These are phyloP conservation scores for Malus orientalis DNA, from an alignment of 306 rosid species.

Conservation along the genomic window DNA sequence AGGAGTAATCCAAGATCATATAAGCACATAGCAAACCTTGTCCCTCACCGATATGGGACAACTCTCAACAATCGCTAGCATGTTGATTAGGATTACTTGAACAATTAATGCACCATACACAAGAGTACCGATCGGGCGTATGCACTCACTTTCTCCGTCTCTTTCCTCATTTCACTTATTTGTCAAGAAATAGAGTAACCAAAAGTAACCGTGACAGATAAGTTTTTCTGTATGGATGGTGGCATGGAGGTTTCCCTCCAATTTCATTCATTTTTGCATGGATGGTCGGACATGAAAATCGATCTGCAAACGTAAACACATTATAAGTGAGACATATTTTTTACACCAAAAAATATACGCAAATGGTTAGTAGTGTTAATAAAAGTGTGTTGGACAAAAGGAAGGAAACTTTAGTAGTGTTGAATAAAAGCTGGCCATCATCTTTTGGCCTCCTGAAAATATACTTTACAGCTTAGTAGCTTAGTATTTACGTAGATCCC, in stretches of 20 bases:
- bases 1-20: too few relatives aligned
- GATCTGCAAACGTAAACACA: not conserved
- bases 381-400: conserved; percentile 23
- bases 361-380: conserved; percentile 1
- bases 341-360: not conserved
- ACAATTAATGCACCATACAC: too few relatives aligned
- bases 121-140: too few relatives aligned
- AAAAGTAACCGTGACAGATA: too few relatives aligned
- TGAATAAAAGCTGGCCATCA: not conserved
- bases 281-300: not conserved
- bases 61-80: too few relatives aligned
- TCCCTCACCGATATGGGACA: too few relatives aligned
- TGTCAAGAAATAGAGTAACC: too few relatives aligned
- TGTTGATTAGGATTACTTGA: too few relatives aligned
- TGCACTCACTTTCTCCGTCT: too few relatives aligned
- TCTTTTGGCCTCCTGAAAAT: conserved; percentile 1
- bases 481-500: conserved; percentile 11
- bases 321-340: not conserved
- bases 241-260: not conserved
- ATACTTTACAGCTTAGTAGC: conserved; percentile 13
- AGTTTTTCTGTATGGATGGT: not conserved
- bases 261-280: not conserved
- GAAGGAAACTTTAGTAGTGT: conserved; percentile 20
- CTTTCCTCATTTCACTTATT: too few relatives aligned
- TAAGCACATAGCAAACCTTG: too few relatives aligned